Conservation (phyloP, 805 yeast species). For the Kodamaea laetipori region DNA sequence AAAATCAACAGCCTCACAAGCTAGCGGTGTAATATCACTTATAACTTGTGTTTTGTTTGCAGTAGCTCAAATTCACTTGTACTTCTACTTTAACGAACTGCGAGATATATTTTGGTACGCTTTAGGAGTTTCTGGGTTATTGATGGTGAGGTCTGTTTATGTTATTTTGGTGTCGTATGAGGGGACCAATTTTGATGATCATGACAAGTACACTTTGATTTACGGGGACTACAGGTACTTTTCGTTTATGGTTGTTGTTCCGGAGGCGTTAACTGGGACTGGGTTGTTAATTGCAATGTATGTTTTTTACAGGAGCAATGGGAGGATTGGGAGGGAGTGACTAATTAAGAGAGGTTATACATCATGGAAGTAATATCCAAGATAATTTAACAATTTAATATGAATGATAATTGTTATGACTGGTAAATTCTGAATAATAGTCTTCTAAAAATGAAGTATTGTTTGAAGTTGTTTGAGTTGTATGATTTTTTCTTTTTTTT, state of each 20-base stretch:
- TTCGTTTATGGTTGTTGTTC: neutral
- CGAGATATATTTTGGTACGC: neutral
- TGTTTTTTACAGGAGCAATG: neutral
- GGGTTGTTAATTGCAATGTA: neutral
- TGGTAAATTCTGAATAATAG: too few species aligned
- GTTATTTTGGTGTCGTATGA: conserved; percentile 4
- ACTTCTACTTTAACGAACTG: neutral
- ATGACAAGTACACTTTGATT: conserved; percentile 6
- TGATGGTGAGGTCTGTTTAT: conserved; percentile 7
- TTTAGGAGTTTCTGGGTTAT: neutral
- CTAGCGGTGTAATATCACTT: conserved; percentile 7
- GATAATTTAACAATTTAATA: too few species aligned
- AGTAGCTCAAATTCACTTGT: neutral
- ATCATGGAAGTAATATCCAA: too few species aligned
- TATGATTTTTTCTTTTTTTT: too few species aligned
- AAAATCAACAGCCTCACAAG: neutral
- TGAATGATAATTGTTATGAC: too few species aligned
- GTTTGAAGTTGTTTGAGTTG: too few species aligned
- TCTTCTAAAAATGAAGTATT: too few species aligned
- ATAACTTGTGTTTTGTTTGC: neutral
- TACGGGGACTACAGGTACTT: conserved; percentile 11
- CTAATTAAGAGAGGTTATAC: too few species aligned
- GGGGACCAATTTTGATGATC: neutral
- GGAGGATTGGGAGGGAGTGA: too few species aligned
- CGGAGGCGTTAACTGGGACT: neutral